Evolutionary conservation across 176 grass and related monocot species (phyloP).

Genomic region (Carex cristatella): DNA sequence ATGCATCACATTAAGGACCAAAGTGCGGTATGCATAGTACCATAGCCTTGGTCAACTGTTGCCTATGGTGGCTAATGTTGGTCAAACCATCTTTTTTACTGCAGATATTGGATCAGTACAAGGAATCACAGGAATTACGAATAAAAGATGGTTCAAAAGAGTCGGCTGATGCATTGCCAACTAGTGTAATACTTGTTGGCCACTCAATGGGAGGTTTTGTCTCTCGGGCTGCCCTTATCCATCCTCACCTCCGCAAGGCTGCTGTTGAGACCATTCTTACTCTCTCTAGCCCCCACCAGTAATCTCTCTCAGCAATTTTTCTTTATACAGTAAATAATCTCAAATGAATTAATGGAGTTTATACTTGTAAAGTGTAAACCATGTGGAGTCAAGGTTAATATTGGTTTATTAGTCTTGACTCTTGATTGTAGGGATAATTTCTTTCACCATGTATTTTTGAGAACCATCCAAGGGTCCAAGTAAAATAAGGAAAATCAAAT

Average conservation of each 20-base stretch:
- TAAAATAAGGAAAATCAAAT: neutral
- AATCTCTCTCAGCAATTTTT: conserved; percentile 19
- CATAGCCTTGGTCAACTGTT: neutral
- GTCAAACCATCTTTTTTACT: neutral
- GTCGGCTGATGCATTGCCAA: conserved; percentile 46
- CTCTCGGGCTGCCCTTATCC: conserved; percentile 82
- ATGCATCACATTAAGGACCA: no score
- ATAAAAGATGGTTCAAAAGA: conserved; percentile 53
- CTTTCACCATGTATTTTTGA: neutral
- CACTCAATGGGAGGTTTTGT: conserved; percentile 99
- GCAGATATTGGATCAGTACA: conserved; percentile 93
- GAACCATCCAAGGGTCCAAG: neutral
- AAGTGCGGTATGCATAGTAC: no score
- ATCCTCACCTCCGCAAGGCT: conserved; percentile 61
- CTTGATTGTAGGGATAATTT: neutral
- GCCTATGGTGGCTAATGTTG: neutral
- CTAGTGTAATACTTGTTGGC: conserved; percentile 84
- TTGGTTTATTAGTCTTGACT: neutral
- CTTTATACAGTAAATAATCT: neutral
- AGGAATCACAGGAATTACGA: conserved; percentile 56
- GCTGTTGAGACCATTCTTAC: conserved; percentile 85
- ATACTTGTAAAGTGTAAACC: neutral
- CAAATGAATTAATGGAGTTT: neutral
- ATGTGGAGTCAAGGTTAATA: neutral
- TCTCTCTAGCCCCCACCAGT: conserved; percentile 97